Evolutionary conservation across 352 stramenopile genomes (phyloP), one percentile per base, ranked within the genome.

Genomic region (Blastocystis sp.): DNA sequence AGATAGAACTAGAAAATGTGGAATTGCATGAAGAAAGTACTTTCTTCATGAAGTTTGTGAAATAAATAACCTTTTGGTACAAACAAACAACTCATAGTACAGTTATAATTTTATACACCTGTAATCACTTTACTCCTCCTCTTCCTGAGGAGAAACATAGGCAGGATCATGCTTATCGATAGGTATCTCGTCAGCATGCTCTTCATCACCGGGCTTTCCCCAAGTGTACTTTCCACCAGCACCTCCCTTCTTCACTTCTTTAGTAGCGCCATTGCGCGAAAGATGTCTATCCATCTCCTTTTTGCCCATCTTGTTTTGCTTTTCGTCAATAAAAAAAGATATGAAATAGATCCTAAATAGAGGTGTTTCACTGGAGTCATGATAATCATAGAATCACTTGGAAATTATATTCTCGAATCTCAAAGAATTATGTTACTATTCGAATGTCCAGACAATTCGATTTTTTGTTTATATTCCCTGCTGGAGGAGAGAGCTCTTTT

Each of bases 201-300:
- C 30, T 54, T 91, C 90, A 56, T 91, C 90, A 65, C 90, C 90
- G 39, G 90, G 89, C 63, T 88, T 91, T 63, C 90, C 90, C 90
- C 90, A 91, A 3, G 90, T 91, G 79, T 90, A 91, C 70, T 91
- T 91, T 65, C 89, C 90, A 54, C 87, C 70, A 64, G 85, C 90
- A 39, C 89, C 90, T 68, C 87, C 45, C 43, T 88, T 87, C 56
- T 88, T 88, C 37, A 90, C 66, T 54, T 87, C 75, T 45, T 87
- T 76, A 5, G 59, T 79, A 47, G 85, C 89, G 50, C 90, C 90
- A 75, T 91, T 91, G 66, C 78, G 78, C 18, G 78, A 89, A 16
- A 89, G 45, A 89, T 89, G 78, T 89, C 78, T 89, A 43, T 89
- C 78, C 63, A 89, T 79, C 76, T 89, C 78, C 66, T 89, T 89